phyloP scores from a whole-genome alignment of 1,284 basidiomycete species.

The Apiotrichum mycotoxinovorans region DNA sequence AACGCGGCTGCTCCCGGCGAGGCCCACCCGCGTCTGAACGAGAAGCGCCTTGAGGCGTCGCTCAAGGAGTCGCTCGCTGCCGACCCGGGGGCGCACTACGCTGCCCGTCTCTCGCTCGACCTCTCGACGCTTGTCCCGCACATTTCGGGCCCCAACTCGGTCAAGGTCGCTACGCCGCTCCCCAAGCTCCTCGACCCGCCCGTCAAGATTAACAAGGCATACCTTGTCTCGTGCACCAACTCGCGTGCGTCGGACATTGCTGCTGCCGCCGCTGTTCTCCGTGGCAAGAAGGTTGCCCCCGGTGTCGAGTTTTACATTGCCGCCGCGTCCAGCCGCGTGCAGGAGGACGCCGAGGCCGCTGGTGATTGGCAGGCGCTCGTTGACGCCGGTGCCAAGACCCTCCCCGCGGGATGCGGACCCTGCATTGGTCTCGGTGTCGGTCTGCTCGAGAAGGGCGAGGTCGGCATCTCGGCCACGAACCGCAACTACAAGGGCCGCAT shows the following conservation, averaged over 20 bases:
- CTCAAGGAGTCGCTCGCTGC: slow-evolving; percentile 61
- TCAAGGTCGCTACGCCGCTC: slow-evolving; percentile 90
- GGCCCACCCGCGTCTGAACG: slow-evolving; percentile 82
- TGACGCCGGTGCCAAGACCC: slow-evolving; percentile 80
- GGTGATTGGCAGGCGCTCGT: slow-evolving; percentile 89
- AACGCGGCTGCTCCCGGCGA: slow-evolving; percentile 45
- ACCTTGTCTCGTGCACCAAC: slow-evolving; percentile 98
- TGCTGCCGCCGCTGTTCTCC: slow-evolving; percentile 83
- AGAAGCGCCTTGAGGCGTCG: slow-evolving; percentile 65
- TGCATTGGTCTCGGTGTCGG: slow-evolving; percentile 96
- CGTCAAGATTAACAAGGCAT: slow-evolving; percentile 92
- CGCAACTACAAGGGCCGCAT: slow-evolving; percentile 99
- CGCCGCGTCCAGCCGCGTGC: slow-evolving; percentile 86
- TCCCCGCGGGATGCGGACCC: slow-evolving; percentile 95
- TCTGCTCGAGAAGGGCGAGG: slow-evolving; percentile 86
- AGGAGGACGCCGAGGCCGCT: slow-evolving; percentile 76
- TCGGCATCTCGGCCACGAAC: slow-evolving; percentile 96
- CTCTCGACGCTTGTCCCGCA: slow-evolving; percentile 91
- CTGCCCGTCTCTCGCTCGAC: slow-evolving; percentile 86
- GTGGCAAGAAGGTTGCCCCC: slow-evolving; percentile 76
- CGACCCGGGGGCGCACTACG: slow-evolving; percentile 76
- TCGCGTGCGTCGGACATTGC: slow-evolving; percentile 92
- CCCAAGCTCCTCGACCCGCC: slow-evolving; percentile 69
- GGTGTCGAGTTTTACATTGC: slow-evolving; percentile 98
- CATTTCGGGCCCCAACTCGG: slow-evolving; percentile 94